Evolutionary conservation across 2,329 filamentous ascomycete genomes (phyloP).

Genomic region (Nothophaeocryptopus gaeumannii): DNA sequence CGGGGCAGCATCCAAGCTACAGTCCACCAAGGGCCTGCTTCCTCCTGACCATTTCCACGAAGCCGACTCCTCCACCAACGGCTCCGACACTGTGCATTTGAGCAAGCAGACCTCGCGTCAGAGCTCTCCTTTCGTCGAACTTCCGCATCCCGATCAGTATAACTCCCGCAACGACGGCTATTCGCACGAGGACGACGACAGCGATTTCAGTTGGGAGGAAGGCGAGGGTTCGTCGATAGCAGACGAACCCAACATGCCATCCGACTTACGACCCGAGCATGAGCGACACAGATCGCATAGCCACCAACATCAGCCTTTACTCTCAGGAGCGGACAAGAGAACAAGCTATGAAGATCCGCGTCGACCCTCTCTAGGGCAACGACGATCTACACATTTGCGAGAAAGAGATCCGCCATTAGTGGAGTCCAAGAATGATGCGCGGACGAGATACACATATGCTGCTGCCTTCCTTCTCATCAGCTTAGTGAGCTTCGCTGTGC

Average conservation of each 20-base stretch:
- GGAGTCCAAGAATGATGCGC: slow-evolving; percentile 61
- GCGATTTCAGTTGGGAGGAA: slow-evolving; percentile 47
- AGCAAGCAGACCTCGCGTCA: slow-evolving; percentile 32
- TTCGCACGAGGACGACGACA: slow-evolving; percentile 29
- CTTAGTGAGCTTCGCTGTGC: slow-evolving; percentile 82
- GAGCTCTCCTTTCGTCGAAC: slow-evolving; percentile 30
- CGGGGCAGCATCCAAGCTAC: slow-evolving; percentile 10
- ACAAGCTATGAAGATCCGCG: slow-evolving; percentile 39
- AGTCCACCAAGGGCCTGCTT: slow-evolving; percentile 15
- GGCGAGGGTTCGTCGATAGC: slow-evolving; percentile 28
- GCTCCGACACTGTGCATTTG: slow-evolving; percentile 30
- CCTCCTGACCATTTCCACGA: slow-evolving; percentile 25
- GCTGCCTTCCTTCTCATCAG: slow-evolving; percentile 78
- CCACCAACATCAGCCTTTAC: slow-evolving; percentile 50
- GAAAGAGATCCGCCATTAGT: slow-evolving; percentile 70
- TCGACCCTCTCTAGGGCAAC: slow-evolving; percentile 44
- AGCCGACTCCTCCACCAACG: slow-evolving; percentile 22
- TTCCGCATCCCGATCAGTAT: slow-evolving; percentile 26
- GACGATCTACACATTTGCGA: slow-evolving; percentile 65
- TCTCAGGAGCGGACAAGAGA: slow-evolving; percentile 43
- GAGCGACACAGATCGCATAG: slow-evolving; percentile 11
- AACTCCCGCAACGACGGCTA: slow-evolving; percentile 11
- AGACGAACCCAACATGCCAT: slow-evolving; percentile 46
- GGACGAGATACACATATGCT: slow-evolving; percentile 82
- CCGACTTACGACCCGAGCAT: slow-evolving; percentile 44